Evolutionary conservation across 306 rosid species (phyloP), one percentile per base, ranked within the genome.

Genomic region (Lathyrus tuberosus): DNA sequence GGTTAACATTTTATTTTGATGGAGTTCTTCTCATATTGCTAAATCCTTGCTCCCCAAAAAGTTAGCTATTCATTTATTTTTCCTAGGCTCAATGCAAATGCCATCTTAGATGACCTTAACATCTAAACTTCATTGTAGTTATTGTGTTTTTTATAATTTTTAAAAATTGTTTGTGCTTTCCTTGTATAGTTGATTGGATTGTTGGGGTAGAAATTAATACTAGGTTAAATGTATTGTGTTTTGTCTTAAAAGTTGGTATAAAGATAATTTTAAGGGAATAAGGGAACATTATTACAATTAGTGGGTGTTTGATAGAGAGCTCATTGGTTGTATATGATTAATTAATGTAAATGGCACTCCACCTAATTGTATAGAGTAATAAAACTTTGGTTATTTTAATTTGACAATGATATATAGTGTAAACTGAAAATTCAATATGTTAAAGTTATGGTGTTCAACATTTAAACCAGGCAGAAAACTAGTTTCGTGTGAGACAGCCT

Each of bases 371-470:
- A 26, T 28, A 28, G 38, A 10, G 44, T 62, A 26, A 52, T 18
- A 47, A 38, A 38, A 14, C 14, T 35, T 72, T 16, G 35, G 16
- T 13, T 58, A 30, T 58, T 31, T 37, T 47, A n/a, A 0, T 43
- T 47, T 17, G 47, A 20, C 10, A 35, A 10, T 10, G 7, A 1
- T 59, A 1, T 59, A 15, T 31, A 15, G 37, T 62, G 8, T 47
- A 47, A 49, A 37, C 62, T 49, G 14, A 33, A 61, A 72, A 48
- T 31, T 46, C 18, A 72, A 3, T 42, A 57, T 61, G 33, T 58
- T 53, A 16, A 5, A n/a, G 33, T 73, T n/a, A 26, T 52, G 64
- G 26, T 15, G 56, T 38, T 38, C 11, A 16, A 52, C 65, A 40
- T 53, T 44, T 65, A 51, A 24, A 52, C 52, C 40, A 20, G 52